A percentile compares a stretch with the other conserved stretches of the same genome.
These are phyloP conservation scores for Rheum nobile DNA, from an alignment of 148 eudicot genomes.

Conservation along the genomic window DNA sequence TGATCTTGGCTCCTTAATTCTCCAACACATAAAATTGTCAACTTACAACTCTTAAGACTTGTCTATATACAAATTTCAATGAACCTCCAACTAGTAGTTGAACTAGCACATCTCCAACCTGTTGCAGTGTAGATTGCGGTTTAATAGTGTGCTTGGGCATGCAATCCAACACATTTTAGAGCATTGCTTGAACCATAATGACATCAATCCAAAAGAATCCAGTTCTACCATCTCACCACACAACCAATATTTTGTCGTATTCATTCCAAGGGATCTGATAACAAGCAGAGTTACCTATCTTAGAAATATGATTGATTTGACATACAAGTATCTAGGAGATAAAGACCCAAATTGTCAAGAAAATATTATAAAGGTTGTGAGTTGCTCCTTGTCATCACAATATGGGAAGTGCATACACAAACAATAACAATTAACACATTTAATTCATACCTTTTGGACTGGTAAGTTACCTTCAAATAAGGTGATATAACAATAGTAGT, in stretches of 20 bases:
- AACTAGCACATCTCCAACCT: too few relatives aligned
- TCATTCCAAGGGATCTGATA: too few relatives aligned
- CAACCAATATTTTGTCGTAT: constrained; percentile 56
- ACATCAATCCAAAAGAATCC: constrained; percentile 98
- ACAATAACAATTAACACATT: neutral
- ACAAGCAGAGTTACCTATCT: neutral
- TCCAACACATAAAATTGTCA: too few relatives aligned
- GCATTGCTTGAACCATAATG: constrained; percentile 76
- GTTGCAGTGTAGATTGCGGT: too few relatives aligned
- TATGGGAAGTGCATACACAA: neutral
- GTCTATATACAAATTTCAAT: too few relatives aligned
- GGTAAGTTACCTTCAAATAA: constrained; percentile 59
- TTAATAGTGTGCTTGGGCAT: too few relatives aligned
- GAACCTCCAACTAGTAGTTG: too few relatives aligned
- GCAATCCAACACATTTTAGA: too few relatives aligned
- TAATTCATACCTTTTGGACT: neutral
- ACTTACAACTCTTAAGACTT: too few relatives aligned
- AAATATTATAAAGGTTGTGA: constrained; percentile 1
- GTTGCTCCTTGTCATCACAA: neutral
- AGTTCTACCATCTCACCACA: constrained; percentile 90
- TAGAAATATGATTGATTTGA: constrained; percentile 25
- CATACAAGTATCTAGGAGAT: constrained; percentile 78
- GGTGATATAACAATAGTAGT: constrained; percentile 88
- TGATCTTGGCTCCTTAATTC: too few relatives aligned
- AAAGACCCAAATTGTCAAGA: constrained; percentile 74